These are phyloP conservation scores for Alnus glutinosa DNA, from an alignment of 306 rosid genomes.

Conservation along the genomic window DNA sequence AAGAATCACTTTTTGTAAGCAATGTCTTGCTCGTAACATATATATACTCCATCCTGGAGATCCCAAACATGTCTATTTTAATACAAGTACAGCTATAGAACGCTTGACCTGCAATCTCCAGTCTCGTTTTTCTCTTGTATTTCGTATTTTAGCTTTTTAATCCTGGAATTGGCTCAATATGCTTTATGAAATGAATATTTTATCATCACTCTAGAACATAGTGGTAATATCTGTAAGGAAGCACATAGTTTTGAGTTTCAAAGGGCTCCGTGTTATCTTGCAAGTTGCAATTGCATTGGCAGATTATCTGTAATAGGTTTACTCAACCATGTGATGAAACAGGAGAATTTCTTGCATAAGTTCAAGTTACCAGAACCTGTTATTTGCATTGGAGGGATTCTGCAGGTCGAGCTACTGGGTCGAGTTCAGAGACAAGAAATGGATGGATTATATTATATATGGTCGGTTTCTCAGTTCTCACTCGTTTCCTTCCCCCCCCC, in stretches of 20 bases:
- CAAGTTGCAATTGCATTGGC: neutral
- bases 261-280: neutral
- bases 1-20: neutral
- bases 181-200: neutral
- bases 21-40: neutral
- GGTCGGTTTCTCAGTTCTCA: conserved; percentile 43
- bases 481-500: neutral
- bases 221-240: neutral
- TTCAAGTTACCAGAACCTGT: conserved; percentile 69
- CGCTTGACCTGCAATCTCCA: neutral
- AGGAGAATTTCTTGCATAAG: conserved; percentile 55
- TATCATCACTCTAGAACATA: neutral
- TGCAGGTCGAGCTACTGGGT: conserved; percentile 66
- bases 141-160: neutral
- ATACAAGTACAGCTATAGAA: neutral
- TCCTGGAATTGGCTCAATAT: neutral
- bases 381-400: conserved; percentile 56
- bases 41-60: neutral
- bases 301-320: conserved; percentile 9
- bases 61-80: neutral
- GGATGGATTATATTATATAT: conserved; percentile 53
- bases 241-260: neutral
- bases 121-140: neutral
- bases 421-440: conserved; percentile 50
- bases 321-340: conserved; percentile 14